Percentiles rank a stretch among this genome's conserved stretches.
Evolutionary conservation across 306 rosid genomes (phyloP).

Genomic region (Prunus mume): DNA sequence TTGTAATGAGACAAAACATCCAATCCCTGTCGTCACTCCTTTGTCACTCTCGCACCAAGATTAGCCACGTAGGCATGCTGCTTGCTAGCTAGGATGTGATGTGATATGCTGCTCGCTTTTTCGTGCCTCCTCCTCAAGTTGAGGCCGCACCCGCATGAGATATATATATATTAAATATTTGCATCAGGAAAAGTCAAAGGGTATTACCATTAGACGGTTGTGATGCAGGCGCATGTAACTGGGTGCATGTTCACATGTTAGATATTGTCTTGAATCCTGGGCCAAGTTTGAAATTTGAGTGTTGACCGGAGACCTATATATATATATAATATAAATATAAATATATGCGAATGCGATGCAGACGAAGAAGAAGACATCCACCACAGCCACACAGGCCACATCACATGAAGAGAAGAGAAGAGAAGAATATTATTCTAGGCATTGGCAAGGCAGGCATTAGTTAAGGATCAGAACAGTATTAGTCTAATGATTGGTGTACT

Average conservation of each 20-base stretch:
- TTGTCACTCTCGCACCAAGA: slow-evolving; percentile 15
- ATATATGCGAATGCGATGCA: no score
- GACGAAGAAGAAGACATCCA: slow-evolving; percentile 27
- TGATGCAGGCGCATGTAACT: background rate
- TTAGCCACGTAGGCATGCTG: no score
- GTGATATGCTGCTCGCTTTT: no score
- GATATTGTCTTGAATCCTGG: slow-evolving; percentile 39
- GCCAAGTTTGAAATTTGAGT: slow-evolving; percentile 27
- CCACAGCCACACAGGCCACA: background rate
- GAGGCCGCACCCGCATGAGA: no score
- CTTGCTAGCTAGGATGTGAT: background rate
- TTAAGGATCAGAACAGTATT: background rate
- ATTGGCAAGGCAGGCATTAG: background rate
- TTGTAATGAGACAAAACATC: slow-evolving; percentile 23
- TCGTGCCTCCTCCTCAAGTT: no score
- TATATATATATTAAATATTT: background rate
- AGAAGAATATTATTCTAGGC: background rate
- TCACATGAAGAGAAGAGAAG: no score
- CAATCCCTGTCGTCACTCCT: slow-evolving; percentile 11
- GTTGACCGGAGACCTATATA: slow-evolving; percentile 31
- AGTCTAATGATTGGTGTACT: slow-evolving; percentile 23
- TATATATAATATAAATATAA: no score
- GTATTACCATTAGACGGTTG: background rate
- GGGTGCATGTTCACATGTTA: slow-evolving; percentile 17
- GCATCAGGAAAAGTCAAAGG: background rate